Conservation (phyloP, 306 rosid species). For the Quercus cerris region DNA sequence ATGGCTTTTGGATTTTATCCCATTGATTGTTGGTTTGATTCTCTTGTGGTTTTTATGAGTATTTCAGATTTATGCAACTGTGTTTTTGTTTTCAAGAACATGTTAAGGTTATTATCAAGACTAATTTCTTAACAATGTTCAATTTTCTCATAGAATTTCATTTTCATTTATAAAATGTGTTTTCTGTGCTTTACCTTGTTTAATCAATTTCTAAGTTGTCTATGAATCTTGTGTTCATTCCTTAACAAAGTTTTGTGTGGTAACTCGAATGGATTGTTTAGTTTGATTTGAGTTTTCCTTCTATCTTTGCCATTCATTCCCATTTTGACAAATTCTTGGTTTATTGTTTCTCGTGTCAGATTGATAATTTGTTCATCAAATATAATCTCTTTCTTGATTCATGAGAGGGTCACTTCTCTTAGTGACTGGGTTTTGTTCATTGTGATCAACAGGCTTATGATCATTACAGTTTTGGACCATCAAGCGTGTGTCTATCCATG, state of each 20-base stretch:
- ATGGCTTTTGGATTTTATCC: slow-evolving; percentile 14
- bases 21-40: slow-evolving; percentile 14
- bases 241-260: slow-evolving; percentile 12
- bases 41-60: neutral
- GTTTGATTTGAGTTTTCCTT: slow-evolving; percentile 15
- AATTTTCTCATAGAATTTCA: slow-evolving; percentile 2
- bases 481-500: slow-evolving; percentile 49
- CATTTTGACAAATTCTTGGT: neutral
- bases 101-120: neutral
- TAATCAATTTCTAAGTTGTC: slow-evolving; percentile 3
- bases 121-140: neutral
- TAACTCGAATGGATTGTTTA: slow-evolving; percentile 7
- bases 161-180: slow-evolving; percentile 4
- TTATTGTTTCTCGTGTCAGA: slow-evolving; percentile 1
- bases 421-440: slow-evolving; percentile 25
- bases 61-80: slow-evolving; percentile 11
- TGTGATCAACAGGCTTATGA: slow-evolving; percentile 61
- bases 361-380: slow-evolving; percentile 10
- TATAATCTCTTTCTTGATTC: slow-evolving; percentile 4
- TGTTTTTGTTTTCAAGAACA: slow-evolving; percentile 13
- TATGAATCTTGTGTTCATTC: neutral
- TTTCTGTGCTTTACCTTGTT: slow-evolving; percentile 13
- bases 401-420: slow-evolving; percentile 11
- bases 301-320: neutral
- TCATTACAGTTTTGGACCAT: slow-evolving; percentile 53